Evolutionary conservation across 2,329 filamentous ascomycete species (phyloP), one percentile per base, ranked within the genome.

Genomic region (Proliferodiscus dingleyae): DNA sequence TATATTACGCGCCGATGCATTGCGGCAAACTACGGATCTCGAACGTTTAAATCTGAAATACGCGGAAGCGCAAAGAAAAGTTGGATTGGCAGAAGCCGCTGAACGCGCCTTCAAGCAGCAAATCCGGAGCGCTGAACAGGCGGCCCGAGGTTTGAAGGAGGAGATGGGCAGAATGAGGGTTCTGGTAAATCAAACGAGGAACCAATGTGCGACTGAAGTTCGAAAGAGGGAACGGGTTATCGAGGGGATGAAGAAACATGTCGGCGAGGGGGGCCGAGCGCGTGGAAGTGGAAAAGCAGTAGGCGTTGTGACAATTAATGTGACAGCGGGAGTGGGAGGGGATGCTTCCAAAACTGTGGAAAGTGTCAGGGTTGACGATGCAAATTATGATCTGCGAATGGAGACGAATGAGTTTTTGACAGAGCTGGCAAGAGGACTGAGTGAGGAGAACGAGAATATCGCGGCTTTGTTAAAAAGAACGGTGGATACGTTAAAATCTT

Each of bases 371-470:
- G 36, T 43, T 40, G 56, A 75, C 67, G 62, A 78, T 69, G 64
- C 78, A 67, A 49, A 75, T 66, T 78, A 91, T 65, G 86, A 81
- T 56, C 69, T 97, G 50, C 83, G 83, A 58, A 81, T 84, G 63
- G 93, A 97, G 68, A 95, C 91, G 4, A 95, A 91, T 38, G 83
- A 89, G 40, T 96, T 96, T 61, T 71, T 98, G 46, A 93, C 90
- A 0, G 83, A 87, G 60, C 70, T 95, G 47, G 90, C 88, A 23
- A 85, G 87, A 62, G 81, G 80, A 30, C 70, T 97, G 47, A 93
- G 89, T 60, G 88, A 95, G 55, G 93, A 98, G 65, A 98, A 98
- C 59, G 90, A 96, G 61, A 77, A 79, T 4, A 68, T 97, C 10
- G 80, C 94, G 29, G 72, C 71, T 1, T 72, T 96, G 23, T 75